Evolutionary conservation across 2,329 filamentous ascomycete genomes (phyloP).

Genomic region (Ophiostoma sp.): DNA sequence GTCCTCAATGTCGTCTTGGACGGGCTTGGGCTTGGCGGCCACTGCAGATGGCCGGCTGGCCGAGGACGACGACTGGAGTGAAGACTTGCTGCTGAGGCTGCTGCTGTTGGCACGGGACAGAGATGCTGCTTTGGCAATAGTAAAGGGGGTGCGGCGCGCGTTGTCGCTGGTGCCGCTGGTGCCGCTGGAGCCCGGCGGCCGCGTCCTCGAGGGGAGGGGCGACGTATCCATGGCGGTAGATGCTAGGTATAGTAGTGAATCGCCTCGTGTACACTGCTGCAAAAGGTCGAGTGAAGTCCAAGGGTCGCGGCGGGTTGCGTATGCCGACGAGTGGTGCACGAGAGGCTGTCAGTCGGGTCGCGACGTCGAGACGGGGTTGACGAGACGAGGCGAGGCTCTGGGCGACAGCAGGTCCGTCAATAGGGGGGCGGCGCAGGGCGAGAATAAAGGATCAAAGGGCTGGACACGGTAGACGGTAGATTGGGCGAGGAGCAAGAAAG

Average conservation of each 20-base stretch:
- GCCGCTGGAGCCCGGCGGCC: slow-evolving; percentile 13
- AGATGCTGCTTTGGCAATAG: slow-evolving; percentile 20
- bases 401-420: no score
- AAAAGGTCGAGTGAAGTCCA: no score
- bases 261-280: not conserved
- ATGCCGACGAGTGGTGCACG: no score
- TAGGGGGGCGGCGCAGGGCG: no score
- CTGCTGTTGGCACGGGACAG: slow-evolving; percentile 18
- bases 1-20: slow-evolving; percentile 37
- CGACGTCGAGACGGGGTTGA: no score
- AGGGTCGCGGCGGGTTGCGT: no score
- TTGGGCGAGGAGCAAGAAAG: no score
- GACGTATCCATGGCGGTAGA: slow-evolving; percentile 23
- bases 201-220: slow-evolving; percentile 23
- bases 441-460: no score
- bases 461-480: no score
- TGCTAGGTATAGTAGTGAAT: not conserved
- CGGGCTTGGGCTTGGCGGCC: slow-evolving; percentile 27
- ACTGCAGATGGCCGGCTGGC: slow-evolving; percentile 20
- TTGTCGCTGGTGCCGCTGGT: not conserved
- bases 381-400: no score
- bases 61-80: slow-evolving; percentile 36
- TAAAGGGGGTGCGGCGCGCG: slow-evolving; percentile 23
- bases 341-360: no score
- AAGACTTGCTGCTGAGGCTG: slow-evolving; percentile 14